phyloP scores from a whole-genome alignment of 2,329 filamentous ascomycete genomes.

The Colletotrichum trifolii region DNA sequence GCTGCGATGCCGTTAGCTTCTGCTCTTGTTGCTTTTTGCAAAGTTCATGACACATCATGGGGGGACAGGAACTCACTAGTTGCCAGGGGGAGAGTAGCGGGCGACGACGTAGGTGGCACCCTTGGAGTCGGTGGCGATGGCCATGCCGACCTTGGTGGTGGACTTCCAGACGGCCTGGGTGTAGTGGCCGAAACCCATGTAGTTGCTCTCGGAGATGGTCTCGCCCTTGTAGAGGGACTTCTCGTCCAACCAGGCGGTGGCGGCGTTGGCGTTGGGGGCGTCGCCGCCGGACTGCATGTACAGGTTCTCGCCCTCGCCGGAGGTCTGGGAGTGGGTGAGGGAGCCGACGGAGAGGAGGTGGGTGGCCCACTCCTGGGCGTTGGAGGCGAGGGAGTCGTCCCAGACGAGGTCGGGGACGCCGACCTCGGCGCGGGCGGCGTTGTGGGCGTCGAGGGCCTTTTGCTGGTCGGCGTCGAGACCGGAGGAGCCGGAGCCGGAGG shows the following conservation, averaged over 20 bases:
- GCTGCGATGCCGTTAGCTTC: conserved; percentile 7
- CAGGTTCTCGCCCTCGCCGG: conserved; percentile 35
- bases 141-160: conserved; percentile 47
- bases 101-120: conserved; percentile 47
- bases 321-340: conserved; percentile 33
- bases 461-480: conserved; percentile 29
- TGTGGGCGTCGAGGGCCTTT: conserved; percentile 35
- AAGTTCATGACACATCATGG: neutral
- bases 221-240: conserved; percentile 34
- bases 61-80: conserved; percentile 37
- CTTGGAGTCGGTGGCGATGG: conserved; percentile 40
- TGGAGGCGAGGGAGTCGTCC: conserved; percentile 44
- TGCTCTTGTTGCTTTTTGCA: neutral
- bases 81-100: conserved; percentile 48
- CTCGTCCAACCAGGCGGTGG: conserved; percentile 32
- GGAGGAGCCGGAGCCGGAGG: conserved; percentile 29
- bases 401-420: conserved; percentile 37
- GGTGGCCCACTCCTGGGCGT: conserved; percentile 39
- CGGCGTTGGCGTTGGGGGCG: conserved; percentile 30
- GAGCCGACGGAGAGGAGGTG: conserved; percentile 33
- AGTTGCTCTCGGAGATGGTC: conserved; percentile 33
- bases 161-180: conserved; percentile 47
- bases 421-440: conserved; percentile 34
- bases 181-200: conserved; percentile 43
- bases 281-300: conserved; percentile 34